These are phyloP conservation scores for Chloridella minuta DNA, from an alignment of 352 stramenopile species.

Conservation along the genomic window DNA sequence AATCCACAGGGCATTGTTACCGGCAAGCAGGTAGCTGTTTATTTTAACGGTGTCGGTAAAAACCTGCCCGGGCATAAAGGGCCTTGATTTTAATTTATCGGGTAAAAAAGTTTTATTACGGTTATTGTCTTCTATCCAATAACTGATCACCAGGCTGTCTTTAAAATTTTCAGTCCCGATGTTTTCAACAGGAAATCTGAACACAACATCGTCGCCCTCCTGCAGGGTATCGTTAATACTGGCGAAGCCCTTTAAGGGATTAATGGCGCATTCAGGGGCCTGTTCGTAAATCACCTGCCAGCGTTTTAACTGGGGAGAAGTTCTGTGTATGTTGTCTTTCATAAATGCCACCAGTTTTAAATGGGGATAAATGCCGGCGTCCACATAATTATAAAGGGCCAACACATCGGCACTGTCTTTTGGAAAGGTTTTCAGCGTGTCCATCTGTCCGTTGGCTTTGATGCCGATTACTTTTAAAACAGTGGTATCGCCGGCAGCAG, in stretches of 20 bases:
- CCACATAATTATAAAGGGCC: not conserved
- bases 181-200: not conserved
- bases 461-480: not conserved
- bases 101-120: not conserved
- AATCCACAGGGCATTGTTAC: not conserved
- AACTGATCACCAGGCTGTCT: not conserved
- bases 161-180: not conserved
- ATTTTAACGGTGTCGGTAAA: not conserved
- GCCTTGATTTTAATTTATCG: not conserved
- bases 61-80: not conserved
- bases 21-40: not conserved
- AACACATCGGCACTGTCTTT: not conserved
- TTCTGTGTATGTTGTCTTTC: not conserved
- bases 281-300: not conserved
- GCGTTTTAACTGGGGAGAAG: not conserved
- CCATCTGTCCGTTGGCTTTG: not conserved
- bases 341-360: not conserved
- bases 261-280: not conserved
- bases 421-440: not conserved
- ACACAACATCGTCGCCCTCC: not conserved
- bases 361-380: not conserved
- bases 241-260: not conserved
- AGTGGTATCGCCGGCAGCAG: not conserved
- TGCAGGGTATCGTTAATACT: not conserved
- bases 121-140: not conserved